Conservation (phyloP, 441 rosid genomes). For the Arabidopsis lyrata region DNA sequence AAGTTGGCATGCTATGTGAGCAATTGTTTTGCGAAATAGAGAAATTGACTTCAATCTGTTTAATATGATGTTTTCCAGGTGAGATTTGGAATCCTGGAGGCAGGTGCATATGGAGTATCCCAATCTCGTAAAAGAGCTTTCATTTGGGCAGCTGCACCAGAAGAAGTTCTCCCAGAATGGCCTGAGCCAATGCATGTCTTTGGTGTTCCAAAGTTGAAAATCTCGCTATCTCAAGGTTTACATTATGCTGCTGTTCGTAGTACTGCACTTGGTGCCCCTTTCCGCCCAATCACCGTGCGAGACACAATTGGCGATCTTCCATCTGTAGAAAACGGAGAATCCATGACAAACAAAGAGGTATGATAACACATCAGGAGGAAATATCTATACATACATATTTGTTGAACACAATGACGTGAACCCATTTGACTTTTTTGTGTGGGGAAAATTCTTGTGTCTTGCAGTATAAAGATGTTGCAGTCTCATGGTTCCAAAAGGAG, state of each 20-base stretch:
- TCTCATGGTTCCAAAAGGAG: constrained; percentile 76
- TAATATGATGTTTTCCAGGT: constrained; percentile 48
- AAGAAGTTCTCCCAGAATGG: constrained; percentile 88
- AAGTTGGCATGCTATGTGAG: constrained; percentile 13
- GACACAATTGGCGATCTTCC: constrained; percentile 96
- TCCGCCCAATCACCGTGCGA: constrained; percentile 88
- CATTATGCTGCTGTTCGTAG: constrained; percentile 79
- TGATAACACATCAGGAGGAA: neutral
- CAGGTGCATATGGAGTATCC: constrained; percentile 92
- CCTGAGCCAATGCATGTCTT: constrained; percentile 99
- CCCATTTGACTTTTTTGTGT: neutral
- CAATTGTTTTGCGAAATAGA: neutral
- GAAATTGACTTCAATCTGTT: constrained; percentile 4
- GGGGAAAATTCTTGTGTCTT: constrained; percentile 18
- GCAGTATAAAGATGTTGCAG: constrained; percentile 68
- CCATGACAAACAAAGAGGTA: constrained; percentile 58
- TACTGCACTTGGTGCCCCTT: constrained; percentile 82
- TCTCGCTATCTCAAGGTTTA: constrained; percentile 55
- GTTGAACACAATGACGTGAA: neutral
- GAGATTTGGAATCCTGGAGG: constrained; percentile 92
- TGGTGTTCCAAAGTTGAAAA: constrained; percentile 66
- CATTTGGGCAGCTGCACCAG: constrained; percentile 96
- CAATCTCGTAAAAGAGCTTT: constrained; percentile 92
- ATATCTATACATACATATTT: neutral
- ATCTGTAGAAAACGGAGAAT: constrained; percentile 71